Evolutionary conservation across 176 grass and related monocot genomes (phyloP).

Genomic region (Ampelocalamus luodianensis): DNA sequence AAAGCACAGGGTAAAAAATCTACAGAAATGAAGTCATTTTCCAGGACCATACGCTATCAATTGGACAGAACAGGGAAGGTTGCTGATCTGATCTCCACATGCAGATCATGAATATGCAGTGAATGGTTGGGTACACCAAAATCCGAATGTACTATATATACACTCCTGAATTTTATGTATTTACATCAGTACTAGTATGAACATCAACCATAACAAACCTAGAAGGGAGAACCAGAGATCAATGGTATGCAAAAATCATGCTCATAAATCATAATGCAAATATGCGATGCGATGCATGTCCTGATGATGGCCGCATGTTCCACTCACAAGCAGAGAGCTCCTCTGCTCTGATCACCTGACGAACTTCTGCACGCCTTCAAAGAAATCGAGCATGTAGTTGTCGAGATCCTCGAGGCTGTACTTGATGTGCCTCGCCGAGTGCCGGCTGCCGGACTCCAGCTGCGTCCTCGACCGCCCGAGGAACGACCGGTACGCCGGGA

Average conservation of each 20-base stretch:
- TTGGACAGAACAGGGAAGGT: neutral
- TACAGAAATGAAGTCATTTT: neutral
- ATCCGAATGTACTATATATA: slow-evolving; percentile 10
- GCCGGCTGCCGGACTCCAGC: slow-evolving; percentile 51
- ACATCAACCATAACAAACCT: neutral
- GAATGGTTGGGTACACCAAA: neutral
- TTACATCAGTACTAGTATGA: slow-evolving; percentile 8
- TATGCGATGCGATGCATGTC: no score
- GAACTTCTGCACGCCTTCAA: slow-evolving; percentile 67
- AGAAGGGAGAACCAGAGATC: neutral
- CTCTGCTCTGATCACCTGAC: slow-evolving; percentile 41
- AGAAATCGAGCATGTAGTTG: slow-evolving; percentile 78
- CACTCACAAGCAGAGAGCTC: neutral
- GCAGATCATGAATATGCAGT: neutral
- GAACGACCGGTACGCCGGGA: slow-evolving; percentile 92
- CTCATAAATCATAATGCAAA: neutral
- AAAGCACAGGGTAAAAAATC: neutral
- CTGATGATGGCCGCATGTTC: no score
- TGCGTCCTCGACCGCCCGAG: slow-evolving; percentile 48
- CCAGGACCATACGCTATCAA: neutral
- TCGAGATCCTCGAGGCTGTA: slow-evolving; percentile 86
- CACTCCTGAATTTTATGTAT: slow-evolving; percentile 1
- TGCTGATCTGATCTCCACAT: neutral
- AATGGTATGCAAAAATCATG: slow-evolving; percentile 1
- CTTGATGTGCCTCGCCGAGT: slow-evolving; percentile 69